These are phyloP conservation scores for Chytriomyces confervae DNA, from an alignment of 192 early-diverging fungal genomes.

Conservation along the genomic window DNA sequence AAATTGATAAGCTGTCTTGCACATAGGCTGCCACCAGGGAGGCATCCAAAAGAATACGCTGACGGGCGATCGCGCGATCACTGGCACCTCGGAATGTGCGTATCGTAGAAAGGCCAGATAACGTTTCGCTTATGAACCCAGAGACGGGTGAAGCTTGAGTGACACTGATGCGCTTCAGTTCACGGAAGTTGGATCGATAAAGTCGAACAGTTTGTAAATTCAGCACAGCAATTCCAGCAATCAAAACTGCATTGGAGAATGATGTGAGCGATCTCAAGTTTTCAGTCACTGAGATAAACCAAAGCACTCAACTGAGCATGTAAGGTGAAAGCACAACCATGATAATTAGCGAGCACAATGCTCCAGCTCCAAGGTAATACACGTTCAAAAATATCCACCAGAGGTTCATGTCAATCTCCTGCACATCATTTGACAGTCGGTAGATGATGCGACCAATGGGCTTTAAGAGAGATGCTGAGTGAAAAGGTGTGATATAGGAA, in stretches of 20 bases:
- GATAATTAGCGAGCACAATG: not conserved
- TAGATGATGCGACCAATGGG: not conserved
- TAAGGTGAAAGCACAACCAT: not conserved
- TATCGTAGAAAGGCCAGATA: not conserved
- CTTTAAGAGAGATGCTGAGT: not conserved
- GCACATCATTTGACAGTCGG: not conserved
- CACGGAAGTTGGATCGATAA: slow-evolving; percentile 2
- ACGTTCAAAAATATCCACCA: slow-evolving; percentile 3
- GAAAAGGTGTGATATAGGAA: not conserved
- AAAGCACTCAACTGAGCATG: slow-evolving; percentile 2
- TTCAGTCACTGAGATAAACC: not conserved
- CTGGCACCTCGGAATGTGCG: not conserved
- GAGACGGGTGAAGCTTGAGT: slow-evolving; percentile 5
- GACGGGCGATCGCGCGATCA: not conserved
- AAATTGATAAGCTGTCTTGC: slow-evolving; percentile 1
- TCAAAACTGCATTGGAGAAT: not conserved
- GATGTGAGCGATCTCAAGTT: slow-evolving; percentile 2
- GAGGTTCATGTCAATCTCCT: slow-evolving; percentile 5
- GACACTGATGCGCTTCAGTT: slow-evolving; percentile 1
- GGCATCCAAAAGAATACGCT: not conserved
- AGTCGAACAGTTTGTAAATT: not conserved
- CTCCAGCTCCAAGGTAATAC: slow-evolving; percentile 11
- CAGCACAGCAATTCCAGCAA: not conserved
- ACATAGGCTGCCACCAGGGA: slow-evolving; percentile 2
- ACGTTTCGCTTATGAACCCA: slow-evolving; percentile 1